Evolutionary conservation across 768 basidiomycete species (phyloP).

Genomic region (Leucogyrophana mollusca): DNA sequence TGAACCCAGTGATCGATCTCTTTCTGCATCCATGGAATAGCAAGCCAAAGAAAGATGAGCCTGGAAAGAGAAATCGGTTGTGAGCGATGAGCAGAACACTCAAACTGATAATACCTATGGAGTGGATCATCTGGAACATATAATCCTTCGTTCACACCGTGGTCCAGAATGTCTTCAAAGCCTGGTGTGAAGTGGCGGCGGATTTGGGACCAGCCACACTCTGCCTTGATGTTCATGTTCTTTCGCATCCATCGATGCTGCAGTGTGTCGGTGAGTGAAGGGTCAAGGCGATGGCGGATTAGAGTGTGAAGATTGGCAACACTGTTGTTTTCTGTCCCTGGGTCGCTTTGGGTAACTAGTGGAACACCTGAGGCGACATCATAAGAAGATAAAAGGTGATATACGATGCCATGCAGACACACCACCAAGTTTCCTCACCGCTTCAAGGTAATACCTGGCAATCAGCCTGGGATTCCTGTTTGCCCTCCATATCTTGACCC

Average conservation of each 20-base stretch:
- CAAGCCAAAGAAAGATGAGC: slow-evolving; percentile 36
- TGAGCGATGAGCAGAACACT: background rate
- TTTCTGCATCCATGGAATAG: slow-evolving; percentile 39
- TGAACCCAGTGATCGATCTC: slow-evolving; percentile 28
- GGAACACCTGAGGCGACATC: slow-evolving; percentile 10
- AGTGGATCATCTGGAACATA: slow-evolving; percentile 26
- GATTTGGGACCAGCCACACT: slow-evolving; percentile 19
- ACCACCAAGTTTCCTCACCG: slow-evolving; percentile 15
- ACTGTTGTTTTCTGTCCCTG: slow-evolving; percentile 23
- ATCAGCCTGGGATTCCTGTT: slow-evolving; percentile 22
- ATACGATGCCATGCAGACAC: background rate
- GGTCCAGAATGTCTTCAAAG: slow-evolving; percentile 19
- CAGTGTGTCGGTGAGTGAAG: slow-evolving; percentile 17
- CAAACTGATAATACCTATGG: slow-evolving; percentile 15
- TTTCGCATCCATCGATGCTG: slow-evolving; percentile 25
- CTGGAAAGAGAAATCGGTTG: slow-evolving; percentile 19
- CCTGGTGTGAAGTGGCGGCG: slow-evolving; percentile 9
- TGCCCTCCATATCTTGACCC: slow-evolving; percentile 25
- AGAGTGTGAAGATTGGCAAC: slow-evolving; percentile 30
- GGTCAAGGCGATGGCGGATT: slow-evolving; percentile 22
- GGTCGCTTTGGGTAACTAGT: slow-evolving; percentile 25
- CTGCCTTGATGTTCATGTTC: slow-evolving; percentile 24
- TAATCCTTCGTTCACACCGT: slow-evolving; percentile 24
- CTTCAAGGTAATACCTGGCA: slow-evolving; percentile 15
- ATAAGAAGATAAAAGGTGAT: slow-evolving; percentile 1